These are phyloP conservation scores for Medicago ruthenica DNA, from an alignment of 306 rosid genomes.

Conservation along the genomic window DNA sequence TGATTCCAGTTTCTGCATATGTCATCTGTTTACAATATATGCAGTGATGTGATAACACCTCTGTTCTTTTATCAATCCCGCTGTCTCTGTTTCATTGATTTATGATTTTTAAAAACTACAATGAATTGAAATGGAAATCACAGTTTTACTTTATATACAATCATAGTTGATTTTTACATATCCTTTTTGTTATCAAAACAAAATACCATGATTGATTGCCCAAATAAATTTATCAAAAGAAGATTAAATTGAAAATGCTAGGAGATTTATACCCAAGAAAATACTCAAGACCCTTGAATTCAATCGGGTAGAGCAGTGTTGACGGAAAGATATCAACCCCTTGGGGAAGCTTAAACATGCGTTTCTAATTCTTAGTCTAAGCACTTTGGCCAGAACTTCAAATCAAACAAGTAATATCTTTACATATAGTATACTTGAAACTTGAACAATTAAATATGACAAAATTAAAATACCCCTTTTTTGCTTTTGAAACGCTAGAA, in stretches of 20 bases:
- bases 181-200: neutral
- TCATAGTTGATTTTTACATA: neutral
- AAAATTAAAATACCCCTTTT: neutral
- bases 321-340: neutral
- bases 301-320: neutral
- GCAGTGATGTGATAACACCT: neutral
- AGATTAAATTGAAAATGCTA: neutral
- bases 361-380: constrained; percentile 12
- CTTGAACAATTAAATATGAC: neutral
- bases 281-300: neutral
- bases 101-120: neutral
- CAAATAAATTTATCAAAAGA: neutral
- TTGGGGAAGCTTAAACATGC: neutral
- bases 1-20: neutral
- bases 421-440: neutral
- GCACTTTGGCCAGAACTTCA: neutral
- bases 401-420: neutral
- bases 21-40: too few species aligned
- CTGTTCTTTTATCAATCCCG: too few species aligned
- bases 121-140: neutral
- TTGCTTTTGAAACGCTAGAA: constrained; percentile 4
- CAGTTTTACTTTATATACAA: neutral
- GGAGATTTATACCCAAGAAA: neutral
- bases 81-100: neutral
- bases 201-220: neutral